Percentiles rank a stretch among this genome's conserved stretches.
These are phyloP conservation scores for Fomitopsis betulina DNA, from an alignment of 1,284 basidiomycete species.

Conservation along the genomic window DNA sequence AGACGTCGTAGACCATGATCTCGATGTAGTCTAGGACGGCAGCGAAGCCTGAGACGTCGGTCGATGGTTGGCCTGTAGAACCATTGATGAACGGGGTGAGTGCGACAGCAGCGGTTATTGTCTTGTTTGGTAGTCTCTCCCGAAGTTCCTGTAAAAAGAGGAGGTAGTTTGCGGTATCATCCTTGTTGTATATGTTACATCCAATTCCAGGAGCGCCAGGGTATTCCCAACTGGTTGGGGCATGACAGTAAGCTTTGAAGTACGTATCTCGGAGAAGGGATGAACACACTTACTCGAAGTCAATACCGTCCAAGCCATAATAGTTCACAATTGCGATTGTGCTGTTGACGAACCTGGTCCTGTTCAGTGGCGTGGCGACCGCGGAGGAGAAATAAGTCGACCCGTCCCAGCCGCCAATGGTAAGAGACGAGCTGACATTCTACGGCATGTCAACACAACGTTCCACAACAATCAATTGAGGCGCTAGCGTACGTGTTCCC, in stretches of 20 bases:
- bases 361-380: conserved; percentile 54
- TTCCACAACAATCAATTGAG: not conserved
- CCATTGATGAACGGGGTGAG: conserved; percentile 50
- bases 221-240: conserved; percentile 77
- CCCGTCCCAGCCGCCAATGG: conserved; percentile 88
- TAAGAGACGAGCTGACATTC: conserved; percentile 70
- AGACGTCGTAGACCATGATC: conserved; percentile 75
- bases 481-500: not conserved
- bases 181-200: conserved; percentile 57
- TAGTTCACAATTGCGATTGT: conserved; percentile 54
- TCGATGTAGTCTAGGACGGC: conserved; percentile 60
- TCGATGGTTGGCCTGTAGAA: conserved; percentile 17
- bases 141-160: conserved; percentile 52
- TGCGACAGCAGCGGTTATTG: conserved; percentile 53
- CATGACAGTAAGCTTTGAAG: not conserved
- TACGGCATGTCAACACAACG: conserved; percentile 13
- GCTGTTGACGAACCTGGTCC: conserved; percentile 65
- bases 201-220: conserved; percentile 61
- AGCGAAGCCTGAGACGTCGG: conserved; percentile 55
- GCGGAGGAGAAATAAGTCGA: conserved; percentile 74
- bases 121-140: conserved; percentile 20
- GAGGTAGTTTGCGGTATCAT: conserved; percentile 62
- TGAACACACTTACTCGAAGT: conserved; percentile 66
- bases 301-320: conserved; percentile 78
- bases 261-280: not conserved